Base-by-base conservation (phyloP, 1,139 yeast genomes). In the Pichia sp. region DNA sequence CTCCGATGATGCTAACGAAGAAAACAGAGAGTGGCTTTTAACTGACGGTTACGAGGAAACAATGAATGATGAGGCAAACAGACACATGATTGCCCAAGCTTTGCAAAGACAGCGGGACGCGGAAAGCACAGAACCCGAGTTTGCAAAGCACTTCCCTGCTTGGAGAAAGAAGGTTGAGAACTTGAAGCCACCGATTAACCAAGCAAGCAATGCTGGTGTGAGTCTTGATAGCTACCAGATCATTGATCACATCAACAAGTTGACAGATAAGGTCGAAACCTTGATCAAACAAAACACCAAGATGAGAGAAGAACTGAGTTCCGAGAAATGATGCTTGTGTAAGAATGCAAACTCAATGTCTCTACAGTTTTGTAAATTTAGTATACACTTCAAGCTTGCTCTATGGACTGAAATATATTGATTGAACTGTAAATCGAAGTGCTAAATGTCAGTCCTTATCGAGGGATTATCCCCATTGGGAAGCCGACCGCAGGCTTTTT, bases 1-100 rank as follows among this genome's bases (percentile, higher is more conserved):
- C 19, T 74, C 87, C 0, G 96, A 89, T 67, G 97, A 90, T 70
- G 90, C 92, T 30, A 88, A 88, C 67, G 95, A 87, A 64, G 66
- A 74, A 41, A 90, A 90, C 63, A 78, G 85, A 16, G 92, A 86
- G 65, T 89, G 96, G 95, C 89, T 86, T 62, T 74, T 89, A 62
- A 79, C 86, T 8, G 96, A 89, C 68, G 96, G 96, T 0, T 89
- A 77, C 64, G 79, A 77, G 50, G 77, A 75, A 8, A 78, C 67
- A 32, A 72, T 71, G 5, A 68, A 69, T 30, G 67, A 67, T 32
- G 76, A 61, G 64, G 73, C 44, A 55, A 68, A 60, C 23, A 45
- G 53, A n/a, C 30, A 45, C 3, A 23, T 29, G 16, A 54, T 67
- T 19, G 57, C 79, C 16, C 63, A 62, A 32, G 55, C 81, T 8